Base-by-base conservation (phyloP, 2,329 filamentous ascomycete genomes). In the Thelonectria blattea region DNA sequence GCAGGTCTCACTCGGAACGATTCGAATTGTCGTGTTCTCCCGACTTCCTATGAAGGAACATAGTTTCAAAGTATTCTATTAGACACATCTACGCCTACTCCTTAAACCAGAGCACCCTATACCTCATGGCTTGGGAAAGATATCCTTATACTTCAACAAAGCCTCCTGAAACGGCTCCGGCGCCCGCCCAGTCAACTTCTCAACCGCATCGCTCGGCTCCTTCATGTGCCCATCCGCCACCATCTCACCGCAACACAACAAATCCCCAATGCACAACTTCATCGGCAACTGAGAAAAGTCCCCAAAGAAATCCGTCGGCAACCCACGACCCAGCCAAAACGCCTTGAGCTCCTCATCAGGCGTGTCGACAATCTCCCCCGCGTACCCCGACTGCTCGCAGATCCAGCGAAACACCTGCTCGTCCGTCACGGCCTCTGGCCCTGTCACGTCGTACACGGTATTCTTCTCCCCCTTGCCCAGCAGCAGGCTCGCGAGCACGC, bases 221-320 rank as follows among this genome's bases (percentile, higher is more conserved):
- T 53, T 52, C 67, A 70, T 70, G 20, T 60, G 64, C 1, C 59
- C 64, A 0, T 32, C 47, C 1, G 62, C 68, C 11, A 70, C 64
- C 68, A 70, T 70, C 50, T 70, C 68, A 14, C 68, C 68, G 18
- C 62, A 68, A 27, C 66, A 70, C 39, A 70, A 20, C 14, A 70
- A 53, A 27, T 70, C 68, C 0, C 68, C 68, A 0, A 70, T 70
- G 12, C 68, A 70, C 4, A 70, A 18, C 42, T 70, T 70, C 68
- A 70, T 70, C 0, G 67, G 68, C 1, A 70, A 5, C 18, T 68
- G 47, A 0, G 68, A 70, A 30, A 70, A 70, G 20, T 70, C 66
- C 2, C 68, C 68, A 42, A 62, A 66, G 56, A 70, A 60, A 4
- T 70, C 68, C 0, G 57, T 60, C 0, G 68, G 67, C 0, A 70